Percentiles rank a stretch among this genome's conserved stretches.
Evolutionary conservation across 768 basidiomycete species (phyloP).

Genomic region (Boletus subcaerulescens): DNA sequence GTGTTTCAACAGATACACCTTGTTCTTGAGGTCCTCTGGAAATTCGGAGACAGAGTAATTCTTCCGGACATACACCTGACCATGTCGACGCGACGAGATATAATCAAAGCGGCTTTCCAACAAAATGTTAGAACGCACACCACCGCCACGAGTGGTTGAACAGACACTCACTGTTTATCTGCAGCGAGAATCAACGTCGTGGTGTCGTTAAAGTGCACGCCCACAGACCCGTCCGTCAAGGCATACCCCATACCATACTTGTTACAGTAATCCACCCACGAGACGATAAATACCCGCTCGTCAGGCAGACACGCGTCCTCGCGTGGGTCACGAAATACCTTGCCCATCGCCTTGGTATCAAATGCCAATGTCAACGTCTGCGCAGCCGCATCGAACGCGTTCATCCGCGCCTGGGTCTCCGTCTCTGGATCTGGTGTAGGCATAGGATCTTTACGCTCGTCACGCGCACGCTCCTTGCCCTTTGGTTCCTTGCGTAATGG

Average conservation of each 20-base stretch:
- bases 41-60: slow-evolving; percentile 65
- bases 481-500: slow-evolving; percentile 31
- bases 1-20: slow-evolving; percentile 89
- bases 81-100: slow-evolving; percentile 65
- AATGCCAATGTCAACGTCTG: slow-evolving; percentile 57
- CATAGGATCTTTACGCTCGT: slow-evolving; percentile 19
- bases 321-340: slow-evolving; percentile 65
- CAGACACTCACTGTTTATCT: slow-evolving; percentile 69
- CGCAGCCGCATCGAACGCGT: slow-evolving; percentile 66
- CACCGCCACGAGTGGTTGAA: neutral
- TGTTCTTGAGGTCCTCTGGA: slow-evolving; percentile 82
- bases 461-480: slow-evolving; percentile 30
- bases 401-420: slow-evolving; percentile 35
- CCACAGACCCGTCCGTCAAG: slow-evolving; percentile 90
- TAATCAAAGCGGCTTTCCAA: slow-evolving; percentile 74
- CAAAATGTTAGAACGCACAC: neutral
- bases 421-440: slow-evolving; percentile 17
- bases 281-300: slow-evolving; percentile 87
- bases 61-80: slow-evolving; percentile 68
- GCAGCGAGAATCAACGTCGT: slow-evolving; percentile 82
- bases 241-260: slow-evolving; percentile 99
- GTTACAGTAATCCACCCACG: slow-evolving; percentile 99
- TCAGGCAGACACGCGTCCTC: slow-evolving; percentile 52
- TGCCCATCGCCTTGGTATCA: slow-evolving; percentile 59
- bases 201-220: slow-evolving; percentile 96